Evolutionary conservation across 208 protist species (phyloP), one percentile per base, ranked within the genome.

Genomic region (Spongospora subterranea): DNA sequence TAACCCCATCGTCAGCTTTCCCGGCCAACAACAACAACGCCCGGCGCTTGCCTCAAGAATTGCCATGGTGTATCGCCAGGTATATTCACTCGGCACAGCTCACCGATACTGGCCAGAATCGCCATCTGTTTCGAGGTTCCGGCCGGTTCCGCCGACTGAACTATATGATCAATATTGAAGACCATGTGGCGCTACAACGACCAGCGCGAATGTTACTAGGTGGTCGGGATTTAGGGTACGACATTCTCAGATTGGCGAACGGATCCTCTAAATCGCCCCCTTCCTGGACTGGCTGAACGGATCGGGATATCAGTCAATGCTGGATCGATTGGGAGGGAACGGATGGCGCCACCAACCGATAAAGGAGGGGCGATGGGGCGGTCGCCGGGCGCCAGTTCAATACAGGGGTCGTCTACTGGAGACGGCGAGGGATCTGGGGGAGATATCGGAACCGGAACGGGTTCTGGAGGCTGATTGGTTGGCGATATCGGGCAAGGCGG

Each of bases 171-270:
- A n/a, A n/a, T n/a, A n/a, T n/a, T n/a, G n/a, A n/a, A n/a, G n/a
- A n/a, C n/a, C n/a, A n/a, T n/a, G n/a, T n/a, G n/a, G n/a, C n/a
- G n/a, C n/a, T n/a, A n/a, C n/a, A n/a, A n/a, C n/a, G n/a, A n/a
- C n/a, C n/a, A n/a, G n/a, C n/a, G n/a, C n/a, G n/a, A n/a, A n/a
- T n/a, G n/a, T n/a, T n/a, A n/a, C n/a, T n/a, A n/a, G n/a, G n/a
- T n/a, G n/a, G n/a, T n/a, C n/a, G n/a, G n/a, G n/a, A n/a, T 60
- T 60, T 82, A 20, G 71, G n/a, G 40, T 82, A 82, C 6, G 71
- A 82, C n/a, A 82, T 45, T 82, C 71, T 6, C 17, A 82, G 71
- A n/a, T 82, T 82, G 17, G 71, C 71, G 40, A 82, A 82, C 6
- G 71, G n/a, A 35, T 82, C 71, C 6, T 6, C 71, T 6, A 82